phyloP scores from a whole-genome alignment of 345 rosid genomes.

The Corymbia maculata region DNA sequence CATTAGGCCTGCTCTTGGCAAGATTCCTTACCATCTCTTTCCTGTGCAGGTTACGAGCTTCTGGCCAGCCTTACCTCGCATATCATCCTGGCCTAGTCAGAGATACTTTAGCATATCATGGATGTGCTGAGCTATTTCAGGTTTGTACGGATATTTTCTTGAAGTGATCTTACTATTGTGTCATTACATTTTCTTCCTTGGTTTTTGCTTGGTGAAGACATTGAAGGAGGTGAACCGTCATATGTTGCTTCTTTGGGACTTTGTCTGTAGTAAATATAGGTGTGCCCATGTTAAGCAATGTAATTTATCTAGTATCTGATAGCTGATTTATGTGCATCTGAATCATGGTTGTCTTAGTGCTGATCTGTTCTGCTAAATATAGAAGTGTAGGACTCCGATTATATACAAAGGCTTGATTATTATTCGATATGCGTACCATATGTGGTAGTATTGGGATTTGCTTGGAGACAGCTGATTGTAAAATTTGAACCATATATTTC shows the following conservation, averaged over 20 bases:
- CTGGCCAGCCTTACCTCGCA: slow-evolving; percentile 76
- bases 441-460: not conserved
- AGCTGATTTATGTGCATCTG: not conserved
- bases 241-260: not conserved
- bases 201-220: not conserved
- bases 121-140: slow-evolving; percentile 99
- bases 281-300: not conserved
- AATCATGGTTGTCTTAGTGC: not conserved
- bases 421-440: not conserved
- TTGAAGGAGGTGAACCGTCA: not conserved
- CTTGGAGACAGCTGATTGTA: not conserved
- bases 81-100: slow-evolving; percentile 86
- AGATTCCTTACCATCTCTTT: not conserved
- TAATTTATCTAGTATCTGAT: not conserved
- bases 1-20: not conserved
- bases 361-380: not conserved
- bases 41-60: slow-evolving; percentile 53
- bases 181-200: not conserved
- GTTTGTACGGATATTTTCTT: slow-evolving; percentile 18
- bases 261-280: not conserved
- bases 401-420: not conserved
- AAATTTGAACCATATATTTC: not conserved
- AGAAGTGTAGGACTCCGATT: not conserved
- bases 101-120: slow-evolving; percentile 89
- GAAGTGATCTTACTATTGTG: not conserved